Evolutionary conservation across 1,139 yeast genomes (phyloP).

Genomic region (Kodamaea alishanica): DNA sequence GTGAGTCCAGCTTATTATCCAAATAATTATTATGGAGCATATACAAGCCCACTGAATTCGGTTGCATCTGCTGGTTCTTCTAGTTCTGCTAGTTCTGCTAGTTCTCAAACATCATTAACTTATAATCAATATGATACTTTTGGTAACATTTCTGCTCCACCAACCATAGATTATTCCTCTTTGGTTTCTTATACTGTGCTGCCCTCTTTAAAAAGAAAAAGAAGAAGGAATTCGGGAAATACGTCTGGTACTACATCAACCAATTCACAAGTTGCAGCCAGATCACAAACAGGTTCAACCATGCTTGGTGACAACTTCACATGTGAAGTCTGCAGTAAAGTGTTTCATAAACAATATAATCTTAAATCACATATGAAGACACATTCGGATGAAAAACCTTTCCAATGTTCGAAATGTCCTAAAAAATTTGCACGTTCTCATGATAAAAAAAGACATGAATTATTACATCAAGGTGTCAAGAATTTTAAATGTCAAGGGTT

Average conservation of each 20-base stretch:
- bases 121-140: no score
- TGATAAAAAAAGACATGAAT: conserved; percentile 55
- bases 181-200: conserved; percentile 37
- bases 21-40: conserved; percentile 4
- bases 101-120: neutral
- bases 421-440: conserved; percentile 55
- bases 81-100: neutral
- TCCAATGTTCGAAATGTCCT: conserved; percentile 44
- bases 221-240: conserved; percentile 16
- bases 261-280: neutral
- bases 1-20: conserved; percentile 8
- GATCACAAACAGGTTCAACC: neutral
- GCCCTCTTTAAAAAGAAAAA: conserved; percentile 33
- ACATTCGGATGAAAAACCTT: conserved; percentile 56
- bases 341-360: conserved; percentile 53
- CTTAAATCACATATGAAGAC: conserved; percentile 54
- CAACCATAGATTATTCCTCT: conserved; percentile 34
- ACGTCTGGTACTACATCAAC: neutral
- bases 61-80: conserved; percentile 1
- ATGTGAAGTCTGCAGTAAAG: conserved; percentile 48
- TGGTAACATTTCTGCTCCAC: neutral
- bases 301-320: conserved; percentile 23
- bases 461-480: conserved; percentile 51
- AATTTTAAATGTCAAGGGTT: conserved; percentile 55
- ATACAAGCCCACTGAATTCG: conserved; percentile 5